These are phyloP conservation scores for Helianthus tuberosus DNA, from an alignment of 129 eudicot species.

Conservation along the genomic window DNA sequence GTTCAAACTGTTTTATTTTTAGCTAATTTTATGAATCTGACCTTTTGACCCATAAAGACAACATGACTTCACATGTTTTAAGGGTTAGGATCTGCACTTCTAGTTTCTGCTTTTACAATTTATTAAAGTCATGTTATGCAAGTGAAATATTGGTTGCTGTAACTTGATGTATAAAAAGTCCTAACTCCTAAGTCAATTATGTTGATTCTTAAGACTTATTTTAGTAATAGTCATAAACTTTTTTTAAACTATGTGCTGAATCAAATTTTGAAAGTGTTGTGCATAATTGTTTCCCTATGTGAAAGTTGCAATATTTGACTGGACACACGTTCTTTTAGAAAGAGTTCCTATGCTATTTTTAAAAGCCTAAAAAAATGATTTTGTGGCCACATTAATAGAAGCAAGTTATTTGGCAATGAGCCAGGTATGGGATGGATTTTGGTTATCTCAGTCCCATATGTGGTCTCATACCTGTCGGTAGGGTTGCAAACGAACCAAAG, in stretches of 20 bases:
- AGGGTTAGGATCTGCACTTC: background rate
- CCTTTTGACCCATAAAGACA: background rate
- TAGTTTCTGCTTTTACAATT: background rate
- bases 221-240: background rate
- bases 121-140: background rate
- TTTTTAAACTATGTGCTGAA: background rate
- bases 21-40: background rate
- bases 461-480: background rate
- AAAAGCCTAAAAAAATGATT: background rate
- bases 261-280: background rate
- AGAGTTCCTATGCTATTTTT: background rate
- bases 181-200: background rate
- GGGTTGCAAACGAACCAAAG: no score
- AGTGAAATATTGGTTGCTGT: background rate
- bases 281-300: background rate
- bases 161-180: constrained; percentile 5
- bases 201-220: background rate
- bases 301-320: background rate
- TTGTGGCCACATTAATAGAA: background rate
- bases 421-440: no score
- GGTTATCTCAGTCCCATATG: background rate
- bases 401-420: background rate
- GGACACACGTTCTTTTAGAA: background rate
- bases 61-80: background rate
- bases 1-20: background rate